These are phyloP conservation scores for Parastagonospora nodorum DNA, from an alignment of 2,329 filamentous ascomycete genomes.

Conservation along the genomic window DNA sequence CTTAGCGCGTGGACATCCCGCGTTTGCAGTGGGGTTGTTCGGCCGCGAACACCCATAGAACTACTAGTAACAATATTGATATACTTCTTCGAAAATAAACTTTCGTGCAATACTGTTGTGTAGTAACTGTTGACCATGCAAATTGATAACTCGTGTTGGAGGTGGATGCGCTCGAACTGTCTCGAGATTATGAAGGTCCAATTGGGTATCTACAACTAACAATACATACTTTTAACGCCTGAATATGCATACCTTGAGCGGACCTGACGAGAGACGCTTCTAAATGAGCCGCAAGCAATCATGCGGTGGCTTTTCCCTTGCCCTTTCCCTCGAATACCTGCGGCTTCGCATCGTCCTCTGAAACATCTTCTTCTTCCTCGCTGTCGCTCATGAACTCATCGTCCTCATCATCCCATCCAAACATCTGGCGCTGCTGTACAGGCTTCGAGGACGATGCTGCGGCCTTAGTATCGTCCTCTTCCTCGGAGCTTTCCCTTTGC, in stretches of 20 bases:
- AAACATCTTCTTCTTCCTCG: constrained; percentile 52
- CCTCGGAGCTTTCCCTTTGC: constrained; percentile 50
- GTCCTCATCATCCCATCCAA: constrained; percentile 80
- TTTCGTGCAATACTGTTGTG: too few species aligned
- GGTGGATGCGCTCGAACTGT: background rate
- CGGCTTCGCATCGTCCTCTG: constrained; percentile 37
- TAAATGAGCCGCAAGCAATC: background rate
- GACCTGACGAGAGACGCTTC: background rate
- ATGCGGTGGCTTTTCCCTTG: constrained; percentile 47
- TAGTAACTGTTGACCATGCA: too few species aligned
- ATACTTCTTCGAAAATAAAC: too few species aligned
- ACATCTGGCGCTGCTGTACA: constrained; percentile 60
- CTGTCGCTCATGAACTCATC: constrained; percentile 52
- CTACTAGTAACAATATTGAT: too few species aligned
- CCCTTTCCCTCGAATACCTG: constrained; percentile 46
- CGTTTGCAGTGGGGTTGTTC: constrained; percentile 17
- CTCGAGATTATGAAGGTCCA: constrained; percentile 1
- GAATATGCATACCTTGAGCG: background rate
- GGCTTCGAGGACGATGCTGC: constrained; percentile 31
- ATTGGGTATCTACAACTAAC: constrained; percentile 18
- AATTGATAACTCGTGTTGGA: too few species aligned
- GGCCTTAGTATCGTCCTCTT: constrained; percentile 36
- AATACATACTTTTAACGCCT: constrained; percentile 5
- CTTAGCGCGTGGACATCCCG: constrained; percentile 14
- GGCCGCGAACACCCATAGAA: constrained; percentile 10